Evolutionary conservation across 1,139 yeast genomes (phyloP), one percentile per base, ranked within the genome.

Genomic region (Debaryomycetaceae sp.): DNA sequence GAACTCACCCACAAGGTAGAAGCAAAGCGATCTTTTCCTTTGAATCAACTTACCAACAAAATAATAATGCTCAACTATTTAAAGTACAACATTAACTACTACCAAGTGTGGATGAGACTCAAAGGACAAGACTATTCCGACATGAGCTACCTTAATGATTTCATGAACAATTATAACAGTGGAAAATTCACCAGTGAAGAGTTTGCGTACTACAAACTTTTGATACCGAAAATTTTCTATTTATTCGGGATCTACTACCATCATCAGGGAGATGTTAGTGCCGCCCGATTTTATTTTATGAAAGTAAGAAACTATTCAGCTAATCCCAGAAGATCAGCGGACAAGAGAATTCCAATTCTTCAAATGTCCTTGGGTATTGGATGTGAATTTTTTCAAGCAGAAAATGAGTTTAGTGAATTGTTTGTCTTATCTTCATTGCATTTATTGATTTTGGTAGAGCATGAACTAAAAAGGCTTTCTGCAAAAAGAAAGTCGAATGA

Each of bases 171-270:
- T 17, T 72, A 63, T 45, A 68, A 69, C 42, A 46, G 58, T 1
- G 63, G 63, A 1, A 49, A 49, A 13, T 66, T 69, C 41, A 57
- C 68, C 1, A 57, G 58, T 1, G 69, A 65, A 45, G 77, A 74
- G 41, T 49, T 64, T 43, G 48, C 58, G 6, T 55, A 60, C 27
- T 72, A 64, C 48, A 65, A 63, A 39, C 52, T 56, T 8, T 47
- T 75, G 9, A 49, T 70, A 4, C 72, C 78, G 0, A 55, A 59
- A 37, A 53, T 72, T 3, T 60, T 63, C 33, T 74, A 71, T 49
- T 48, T 75, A 13, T 63, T 66, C 43, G 82, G 70, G 0, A 44
- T 69, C 3, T 63, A 62, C 43, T 61, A 63, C 48, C 81, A 76
- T 38, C 50, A 57, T 35, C 52, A 57, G 17, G 73, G 72, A 1